These are phyloP conservation scores for Lavandula angustifolia DNA, from an alignment of 257 asterid species.

Conservation along the genomic window DNA sequence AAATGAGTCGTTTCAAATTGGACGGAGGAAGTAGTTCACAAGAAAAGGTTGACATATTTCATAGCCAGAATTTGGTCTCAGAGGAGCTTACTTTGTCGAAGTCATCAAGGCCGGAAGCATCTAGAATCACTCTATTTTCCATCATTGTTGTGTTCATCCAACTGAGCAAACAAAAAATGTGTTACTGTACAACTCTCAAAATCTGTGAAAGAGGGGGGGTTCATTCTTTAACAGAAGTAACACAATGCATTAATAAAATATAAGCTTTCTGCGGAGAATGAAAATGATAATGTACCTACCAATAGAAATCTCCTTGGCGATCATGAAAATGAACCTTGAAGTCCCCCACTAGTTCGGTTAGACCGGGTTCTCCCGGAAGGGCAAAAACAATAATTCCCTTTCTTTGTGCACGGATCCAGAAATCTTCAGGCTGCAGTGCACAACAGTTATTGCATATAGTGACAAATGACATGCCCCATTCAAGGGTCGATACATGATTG, in stretches of 20 bases:
- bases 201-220: not conserved
- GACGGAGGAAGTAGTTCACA: not conserved
- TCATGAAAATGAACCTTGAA: constrained; percentile 91
- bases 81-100: constrained; percentile 68
- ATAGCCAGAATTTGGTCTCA: not conserved
- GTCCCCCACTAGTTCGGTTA: constrained; percentile 88
- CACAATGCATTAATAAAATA: constrained; percentile 26
- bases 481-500: not conserved
- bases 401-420: constrained; percentile 87
- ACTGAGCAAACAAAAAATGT: constrained; percentile 45
- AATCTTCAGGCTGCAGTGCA: constrained; percentile 83
- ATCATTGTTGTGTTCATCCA: constrained; percentile 95
- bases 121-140: constrained; percentile 75
- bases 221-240: not conserved
- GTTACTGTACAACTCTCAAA: constrained; percentile 6
- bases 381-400: constrained; percentile 91
- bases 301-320: constrained; percentile 95
- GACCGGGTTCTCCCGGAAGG: constrained; percentile 94
- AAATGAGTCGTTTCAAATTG: too few species aligned
- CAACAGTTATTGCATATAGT: constrained; percentile 5
- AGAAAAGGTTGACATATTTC: not conserved
- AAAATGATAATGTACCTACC: constrained; percentile 52
- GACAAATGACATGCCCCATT: not conserved
- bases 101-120: constrained; percentile 65
- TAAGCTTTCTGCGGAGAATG: constrained; percentile 23